These are phyloP conservation scores for Phytopythium aichiense DNA, from an alignment of 352 stramenopile genomes.

Conservation along the genomic window DNA sequence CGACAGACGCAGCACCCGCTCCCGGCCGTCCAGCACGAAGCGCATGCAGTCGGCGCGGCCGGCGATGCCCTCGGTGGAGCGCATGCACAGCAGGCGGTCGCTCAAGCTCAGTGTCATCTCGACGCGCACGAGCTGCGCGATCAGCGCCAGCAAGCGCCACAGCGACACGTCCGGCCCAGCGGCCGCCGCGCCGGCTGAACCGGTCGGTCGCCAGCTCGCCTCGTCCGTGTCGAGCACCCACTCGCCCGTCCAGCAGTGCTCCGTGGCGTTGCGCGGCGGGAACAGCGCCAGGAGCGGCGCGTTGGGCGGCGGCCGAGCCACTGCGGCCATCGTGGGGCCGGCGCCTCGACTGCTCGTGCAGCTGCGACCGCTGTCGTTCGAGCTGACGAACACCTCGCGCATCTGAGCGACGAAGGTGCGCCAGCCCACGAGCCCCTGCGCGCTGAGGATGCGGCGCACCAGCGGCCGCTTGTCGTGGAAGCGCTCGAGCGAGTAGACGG, in stretches of 20 bases:
- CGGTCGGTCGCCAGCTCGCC: slow-evolving; percentile 27
- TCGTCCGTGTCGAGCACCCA: slow-evolving; percentile 54
- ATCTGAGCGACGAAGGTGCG: slow-evolving; percentile 56
- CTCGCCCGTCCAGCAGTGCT: slow-evolving; percentile 42
- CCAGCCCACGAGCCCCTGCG: slow-evolving; percentile 53
- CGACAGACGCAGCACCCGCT: slow-evolving; percentile 53
- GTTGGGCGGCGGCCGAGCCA: neutral
- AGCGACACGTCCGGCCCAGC: slow-evolving; percentile 27
- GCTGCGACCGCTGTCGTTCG: neutral
- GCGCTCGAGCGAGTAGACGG: slow-evolving; percentile 48
- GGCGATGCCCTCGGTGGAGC: slow-evolving; percentile 25
- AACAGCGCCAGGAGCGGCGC: slow-evolving; percentile 2
- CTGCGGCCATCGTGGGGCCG: no score
- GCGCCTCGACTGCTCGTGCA: neutral
- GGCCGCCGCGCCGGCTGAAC: slow-evolving; percentile 6
- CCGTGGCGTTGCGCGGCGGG: slow-evolving; percentile 24
- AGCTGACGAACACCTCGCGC: slow-evolving; percentile 50
- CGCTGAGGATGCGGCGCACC: slow-evolving; percentile 47
- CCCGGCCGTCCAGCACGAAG: slow-evolving; percentile 55
- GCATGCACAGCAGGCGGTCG: slow-evolving; percentile 31
- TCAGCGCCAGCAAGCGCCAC: slow-evolving; percentile 34
- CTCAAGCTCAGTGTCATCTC: slow-evolving; percentile 37
- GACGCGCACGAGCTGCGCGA: slow-evolving; percentile 42
- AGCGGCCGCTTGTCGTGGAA: slow-evolving; percentile 38
- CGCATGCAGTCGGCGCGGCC: slow-evolving; percentile 29